Conservation (phyloP, 2,329 filamentous ascomycete genomes). For the Cercospora sp. region DNA sequence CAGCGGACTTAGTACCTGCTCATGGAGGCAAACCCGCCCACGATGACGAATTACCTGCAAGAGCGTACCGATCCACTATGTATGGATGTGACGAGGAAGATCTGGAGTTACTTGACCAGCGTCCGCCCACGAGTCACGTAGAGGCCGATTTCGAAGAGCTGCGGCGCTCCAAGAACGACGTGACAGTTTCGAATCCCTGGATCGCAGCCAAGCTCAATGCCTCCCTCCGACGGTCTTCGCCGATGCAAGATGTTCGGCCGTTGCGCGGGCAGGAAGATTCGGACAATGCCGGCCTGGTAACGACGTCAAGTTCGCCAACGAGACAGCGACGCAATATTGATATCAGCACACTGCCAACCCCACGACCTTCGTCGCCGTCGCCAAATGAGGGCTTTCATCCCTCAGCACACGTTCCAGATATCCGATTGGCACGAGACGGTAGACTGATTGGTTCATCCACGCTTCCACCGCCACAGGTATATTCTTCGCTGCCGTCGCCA, state of each 20-base stretch:
- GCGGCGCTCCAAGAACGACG: constrained; percentile 37
- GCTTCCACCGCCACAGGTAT: constrained; percentile 23
- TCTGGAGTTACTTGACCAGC: constrained; percentile 25
- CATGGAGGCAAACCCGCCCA: neutral
- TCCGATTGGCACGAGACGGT: constrained; percentile 27
- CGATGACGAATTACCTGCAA: neutral
- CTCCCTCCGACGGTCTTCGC: constrained; percentile 7
- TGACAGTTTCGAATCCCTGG: constrained; percentile 51
- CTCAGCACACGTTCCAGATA: constrained; percentile 28
- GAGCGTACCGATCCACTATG: constrained; percentile 37
- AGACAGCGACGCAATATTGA: neutral
- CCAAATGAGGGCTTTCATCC: constrained; percentile 24
- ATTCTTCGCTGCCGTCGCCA: constrained; percentile 15
- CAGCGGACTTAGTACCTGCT: neutral
- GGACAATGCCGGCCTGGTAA: neutral
- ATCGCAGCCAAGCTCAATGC: constrained; percentile 51
- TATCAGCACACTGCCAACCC: constrained; percentile 30
- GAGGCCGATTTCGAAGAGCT: constrained; percentile 37
- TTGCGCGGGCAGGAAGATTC: neutral
- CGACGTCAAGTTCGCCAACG: constrained; percentile 20
- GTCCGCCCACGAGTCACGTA: constrained; percentile 21
- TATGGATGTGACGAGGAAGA: constrained; percentile 42
- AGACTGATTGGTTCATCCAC: constrained; percentile 20
- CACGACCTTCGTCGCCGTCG: constrained; percentile 37
- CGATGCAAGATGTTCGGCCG: neutral